These are phyloP conservation scores for Suillus weaverae DNA, from an alignment of 768 basidiomycete genomes.

Conservation along the genomic window DNA sequence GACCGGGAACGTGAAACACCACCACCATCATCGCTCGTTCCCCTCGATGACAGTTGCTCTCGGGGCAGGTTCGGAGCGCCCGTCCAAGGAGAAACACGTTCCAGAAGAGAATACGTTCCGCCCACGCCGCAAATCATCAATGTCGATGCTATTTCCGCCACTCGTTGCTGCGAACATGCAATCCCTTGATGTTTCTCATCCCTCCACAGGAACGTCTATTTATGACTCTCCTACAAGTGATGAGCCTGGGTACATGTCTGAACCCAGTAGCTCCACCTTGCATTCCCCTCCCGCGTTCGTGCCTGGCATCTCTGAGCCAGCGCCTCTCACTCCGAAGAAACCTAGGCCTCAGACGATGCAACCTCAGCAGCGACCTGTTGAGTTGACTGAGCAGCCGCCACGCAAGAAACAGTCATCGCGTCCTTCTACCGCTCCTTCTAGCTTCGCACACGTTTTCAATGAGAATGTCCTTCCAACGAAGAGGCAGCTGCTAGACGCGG, in stretches of 20 bases:
- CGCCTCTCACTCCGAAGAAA: constrained; percentile 12
- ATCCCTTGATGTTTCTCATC: constrained; percentile 31
- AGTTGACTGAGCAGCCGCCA: neutral
- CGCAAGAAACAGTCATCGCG: constrained; percentile 15
- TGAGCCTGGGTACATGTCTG: constrained; percentile 23
- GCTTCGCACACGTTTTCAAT: constrained; percentile 27
- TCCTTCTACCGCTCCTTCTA: constrained; percentile 17
- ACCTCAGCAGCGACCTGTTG: constrained; percentile 15
- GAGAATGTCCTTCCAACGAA: constrained; percentile 54
- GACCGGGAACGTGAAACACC: constrained; percentile 24
- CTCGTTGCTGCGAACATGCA: constrained; percentile 29
- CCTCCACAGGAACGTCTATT: constrained; percentile 23
- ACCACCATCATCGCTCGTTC: constrained; percentile 27
- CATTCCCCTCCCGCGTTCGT: constrained; percentile 17
- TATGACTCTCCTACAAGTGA: constrained; percentile 31
- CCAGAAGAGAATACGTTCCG: constrained; percentile 36
- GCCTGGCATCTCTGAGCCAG: constrained; percentile 5
- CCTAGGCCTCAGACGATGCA: constrained; percentile 23
- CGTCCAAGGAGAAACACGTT: constrained; percentile 24
- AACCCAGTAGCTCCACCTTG: constrained; percentile 10
- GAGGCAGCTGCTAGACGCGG: constrained; percentile 60
- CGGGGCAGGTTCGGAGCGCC: constrained; percentile 15
- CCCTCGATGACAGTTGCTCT: constrained; percentile 15
- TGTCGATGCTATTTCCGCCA: constrained; percentile 31
- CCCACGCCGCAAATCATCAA: constrained; percentile 35